Percentiles rank a stretch among this genome's conserved stretches.
Evolutionary conservation across 2,329 filamentous ascomycete species (phyloP).

Genomic region (Monilinia vaccinii-corymbosi): DNA sequence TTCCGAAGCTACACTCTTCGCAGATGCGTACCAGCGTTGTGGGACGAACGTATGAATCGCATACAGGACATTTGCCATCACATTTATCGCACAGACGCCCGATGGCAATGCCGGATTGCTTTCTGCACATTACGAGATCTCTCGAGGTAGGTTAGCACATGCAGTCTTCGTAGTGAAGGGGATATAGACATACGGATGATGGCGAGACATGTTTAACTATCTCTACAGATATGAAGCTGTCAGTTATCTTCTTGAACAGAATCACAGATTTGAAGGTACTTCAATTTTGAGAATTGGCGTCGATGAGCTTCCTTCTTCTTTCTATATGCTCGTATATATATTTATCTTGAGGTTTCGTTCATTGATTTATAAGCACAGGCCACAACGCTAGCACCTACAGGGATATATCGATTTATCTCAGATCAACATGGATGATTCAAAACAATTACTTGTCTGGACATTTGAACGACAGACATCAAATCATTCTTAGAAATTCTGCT

Average conservation of each 20-base stretch:
- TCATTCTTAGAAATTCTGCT: not conserved
- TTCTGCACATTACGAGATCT: constrained; percentile 99
- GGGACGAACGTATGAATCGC: constrained; percentile 96
- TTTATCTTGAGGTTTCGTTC: constrained; percentile 3
- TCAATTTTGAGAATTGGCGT: not conserved
- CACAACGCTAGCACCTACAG: constrained; percentile 8
- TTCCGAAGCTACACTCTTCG: constrained; percentile 98
- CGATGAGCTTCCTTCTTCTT: not conserved
- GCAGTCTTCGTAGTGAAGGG: not conserved
- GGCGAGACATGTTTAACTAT: constrained; percentile 26
- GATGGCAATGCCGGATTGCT: constrained; percentile 95
- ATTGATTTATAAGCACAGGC: constrained; percentile 18
- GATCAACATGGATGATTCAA: not conserved
- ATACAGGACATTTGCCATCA: constrained; percentile 98
- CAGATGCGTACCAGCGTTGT: constrained; percentile 97
- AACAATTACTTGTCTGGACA: not conserved
- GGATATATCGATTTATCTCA: not conserved
- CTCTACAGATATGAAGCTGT: constrained; percentile 1
- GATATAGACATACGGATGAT: constrained; percentile 56
- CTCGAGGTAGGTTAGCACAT: constrained; percentile 33
- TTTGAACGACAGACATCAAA: too few relatives aligned
- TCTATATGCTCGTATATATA: not conserved
- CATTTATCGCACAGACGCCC: constrained; percentile 99
- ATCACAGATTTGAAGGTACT: not conserved
- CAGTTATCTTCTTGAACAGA: not conserved